Evolutionary conservation across 176 grass and related monocot genomes (phyloP).

Genomic region (Avena atlantica): DNA sequence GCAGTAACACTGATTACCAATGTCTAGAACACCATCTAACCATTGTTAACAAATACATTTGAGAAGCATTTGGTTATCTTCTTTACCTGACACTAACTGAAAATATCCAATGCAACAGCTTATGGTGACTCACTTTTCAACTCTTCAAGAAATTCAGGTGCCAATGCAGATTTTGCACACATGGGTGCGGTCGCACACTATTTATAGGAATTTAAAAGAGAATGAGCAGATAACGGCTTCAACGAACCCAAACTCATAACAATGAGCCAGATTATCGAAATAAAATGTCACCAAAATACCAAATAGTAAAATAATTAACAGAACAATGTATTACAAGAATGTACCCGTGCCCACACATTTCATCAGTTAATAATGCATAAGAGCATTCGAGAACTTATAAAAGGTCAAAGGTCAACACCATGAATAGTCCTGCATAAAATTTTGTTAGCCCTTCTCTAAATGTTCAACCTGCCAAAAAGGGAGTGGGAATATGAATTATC

Average conservation of each 20-base stretch:
- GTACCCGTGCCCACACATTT: background rate
- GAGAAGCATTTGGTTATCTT: constrained; percentile 21
- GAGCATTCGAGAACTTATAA: constrained; percentile 17
- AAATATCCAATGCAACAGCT: background rate
- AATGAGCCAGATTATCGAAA: background rate
- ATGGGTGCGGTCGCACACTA: background rate
- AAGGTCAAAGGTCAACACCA: constrained; percentile 7
- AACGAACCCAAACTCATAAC: background rate
- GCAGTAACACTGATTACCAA: background rate
- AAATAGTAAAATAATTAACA: background rate
- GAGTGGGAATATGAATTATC: constrained; percentile 46
- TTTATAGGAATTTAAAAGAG: background rate
- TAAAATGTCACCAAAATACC: background rate
- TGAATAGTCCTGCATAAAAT: constrained; percentile 36
- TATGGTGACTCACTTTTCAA: background rate
- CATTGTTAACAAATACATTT: background rate
- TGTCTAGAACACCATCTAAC: constrained; percentile 24
- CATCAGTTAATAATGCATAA: background rate
- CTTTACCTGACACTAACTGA: background rate
- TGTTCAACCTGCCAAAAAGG: constrained; percentile 29
- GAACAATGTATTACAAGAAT: background rate
- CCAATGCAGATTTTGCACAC: background rate
- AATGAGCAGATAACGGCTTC: background rate
- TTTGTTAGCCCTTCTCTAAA: constrained; percentile 42
- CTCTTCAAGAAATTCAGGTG: background rate